Conservation (phyloP, 192 early-diverging fungal genomes). For the Coemansia sp. region DNA sequence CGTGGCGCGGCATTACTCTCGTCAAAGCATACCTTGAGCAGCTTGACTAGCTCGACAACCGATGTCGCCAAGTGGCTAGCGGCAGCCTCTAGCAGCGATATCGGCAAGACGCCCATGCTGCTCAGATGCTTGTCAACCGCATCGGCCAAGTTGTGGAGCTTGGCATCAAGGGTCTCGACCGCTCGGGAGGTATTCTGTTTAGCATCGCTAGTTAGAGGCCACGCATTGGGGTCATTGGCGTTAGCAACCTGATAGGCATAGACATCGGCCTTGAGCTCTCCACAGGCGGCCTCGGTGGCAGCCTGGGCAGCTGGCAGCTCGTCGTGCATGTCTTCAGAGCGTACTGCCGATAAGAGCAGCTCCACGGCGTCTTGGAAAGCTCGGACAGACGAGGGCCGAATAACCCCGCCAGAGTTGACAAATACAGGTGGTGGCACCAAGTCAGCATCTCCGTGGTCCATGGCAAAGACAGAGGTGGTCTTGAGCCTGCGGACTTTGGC, state of each 20-base stretch:
- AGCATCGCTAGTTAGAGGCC: slow-evolving; percentile 56
- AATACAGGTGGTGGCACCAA: slow-evolving; percentile 58
- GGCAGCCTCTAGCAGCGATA: slow-evolving; percentile 79
- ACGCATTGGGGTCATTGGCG: slow-evolving; percentile 31
- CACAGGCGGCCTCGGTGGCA: slow-evolving; percentile 80
- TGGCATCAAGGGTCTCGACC: slow-evolving; percentile 30
- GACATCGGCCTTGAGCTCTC: slow-evolving; percentile 81
- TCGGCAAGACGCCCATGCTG: slow-evolving; percentile 64
- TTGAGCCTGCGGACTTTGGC: slow-evolving; percentile 60
- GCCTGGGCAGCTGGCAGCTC: slow-evolving; percentile 79
- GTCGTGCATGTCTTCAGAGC: slow-evolving; percentile 68
- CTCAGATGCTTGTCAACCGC: slow-evolving; percentile 80
- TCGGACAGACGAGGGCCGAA: slow-evolving; percentile 70
- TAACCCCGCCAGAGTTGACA: slow-evolving; percentile 62
- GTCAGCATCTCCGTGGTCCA: slow-evolving; percentile 54
- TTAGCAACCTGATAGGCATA: slow-evolving; percentile 63
- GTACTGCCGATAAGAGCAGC: slow-evolving; percentile 73
- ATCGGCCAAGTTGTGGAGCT: slow-evolving; percentile 69
- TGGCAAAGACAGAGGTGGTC: slow-evolving; percentile 58
- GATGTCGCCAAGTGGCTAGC: slow-evolving; percentile 78
- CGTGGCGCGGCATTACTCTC: slow-evolving; percentile 52
- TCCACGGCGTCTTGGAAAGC: slow-evolving; percentile 85
- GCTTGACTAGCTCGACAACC: slow-evolving; percentile 77
- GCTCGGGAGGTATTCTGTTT: slow-evolving; percentile 38
- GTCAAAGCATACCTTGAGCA: slow-evolving; percentile 52